Conservation (phyloP, 2,329 filamentous ascomycete species). For the Ceratocystiopsis sp. region DNA sequence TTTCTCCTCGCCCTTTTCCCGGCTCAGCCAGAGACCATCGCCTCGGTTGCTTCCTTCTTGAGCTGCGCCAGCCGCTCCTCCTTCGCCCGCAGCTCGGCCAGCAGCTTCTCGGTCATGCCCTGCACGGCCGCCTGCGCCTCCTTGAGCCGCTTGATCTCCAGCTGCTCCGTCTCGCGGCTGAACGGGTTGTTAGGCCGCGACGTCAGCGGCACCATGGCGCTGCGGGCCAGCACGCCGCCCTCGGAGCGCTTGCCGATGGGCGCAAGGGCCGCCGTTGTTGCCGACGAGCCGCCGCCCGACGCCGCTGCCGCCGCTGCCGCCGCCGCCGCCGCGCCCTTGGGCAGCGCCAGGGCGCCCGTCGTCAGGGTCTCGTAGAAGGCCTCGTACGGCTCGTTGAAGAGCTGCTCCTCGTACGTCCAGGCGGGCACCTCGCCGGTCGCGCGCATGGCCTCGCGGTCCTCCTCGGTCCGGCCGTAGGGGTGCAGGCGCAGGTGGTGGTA, state of each 20-base stretch:
- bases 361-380: conserved; percentile 81
- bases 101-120: conserved; percentile 40
- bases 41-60: conserved; percentile 29
- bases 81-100: conserved; percentile 45
- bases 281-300: conserved; percentile 19
- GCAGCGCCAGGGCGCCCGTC: conserved; percentile 40
- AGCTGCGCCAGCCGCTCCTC: conserved; percentile 43
- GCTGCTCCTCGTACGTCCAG: conserved; percentile 81
- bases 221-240: conserved; percentile 44
- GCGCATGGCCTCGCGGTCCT: conserved; percentile 45
- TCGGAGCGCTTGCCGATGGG: conserved; percentile 19
- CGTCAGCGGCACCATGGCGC: conserved; percentile 55
- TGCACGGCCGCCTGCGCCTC: conserved; percentile 49
- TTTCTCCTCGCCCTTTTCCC: not conserved
- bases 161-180: conserved; percentile 50
- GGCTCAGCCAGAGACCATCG: conserved; percentile 7
- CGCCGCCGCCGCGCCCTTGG: conserved; percentile 21
- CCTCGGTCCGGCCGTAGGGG: conserved; percentile 72
- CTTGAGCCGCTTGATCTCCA: conserved; percentile 41
- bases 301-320: conserved; percentile 28
- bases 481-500: conserved; percentile 87
- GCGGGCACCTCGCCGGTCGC: conserved; percentile 48
- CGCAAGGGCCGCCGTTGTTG: conserved; percentile 19
- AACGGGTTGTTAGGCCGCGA: conserved; percentile 56
- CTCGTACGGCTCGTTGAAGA: conserved; percentile 95